Conservation (phyloP, 2,329 filamentous ascomycete genomes). For the Beauveria medogensis region DNA sequence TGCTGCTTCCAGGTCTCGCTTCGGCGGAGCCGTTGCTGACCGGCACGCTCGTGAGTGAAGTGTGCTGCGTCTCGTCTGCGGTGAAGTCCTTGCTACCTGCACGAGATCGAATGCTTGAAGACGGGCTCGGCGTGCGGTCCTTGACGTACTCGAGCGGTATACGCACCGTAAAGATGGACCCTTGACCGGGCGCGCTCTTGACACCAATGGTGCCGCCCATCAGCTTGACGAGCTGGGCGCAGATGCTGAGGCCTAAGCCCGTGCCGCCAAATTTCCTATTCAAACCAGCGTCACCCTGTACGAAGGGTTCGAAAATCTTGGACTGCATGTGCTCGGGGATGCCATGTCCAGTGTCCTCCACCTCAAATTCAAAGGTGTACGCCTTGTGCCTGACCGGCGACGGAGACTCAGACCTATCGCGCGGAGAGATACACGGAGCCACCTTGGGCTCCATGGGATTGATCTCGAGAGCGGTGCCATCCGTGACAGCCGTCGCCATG, state of each 20-base stretch:
- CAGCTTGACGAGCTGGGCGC: conserved; percentile 74
- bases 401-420: conserved; percentile 4
- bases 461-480: conserved; percentile 8
- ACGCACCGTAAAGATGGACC: conserved; percentile 73
- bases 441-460: conserved; percentile 9
- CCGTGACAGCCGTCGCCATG: background rate
- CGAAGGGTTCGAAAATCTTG: conserved; percentile 87
- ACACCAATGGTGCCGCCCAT: conserved; percentile 75
- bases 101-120: conserved; percentile 26
- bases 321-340: conserved; percentile 71
- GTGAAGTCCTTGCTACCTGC: conserved; percentile 36
- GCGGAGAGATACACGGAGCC: background rate
- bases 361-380: conserved; percentile 79
- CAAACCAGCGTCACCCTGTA: conserved; percentile 85
- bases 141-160: conserved; percentile 74
- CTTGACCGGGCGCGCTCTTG: conserved; percentile 62
- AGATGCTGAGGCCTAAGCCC: conserved; percentile 81
- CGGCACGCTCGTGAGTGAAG: conserved; percentile 11
- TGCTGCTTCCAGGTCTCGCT: background rate
- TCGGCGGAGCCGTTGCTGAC: background rate
- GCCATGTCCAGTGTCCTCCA: conserved; percentile 80
- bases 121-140: conserved; percentile 41
- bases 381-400: conserved; percentile 40
- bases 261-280: conserved; percentile 89
- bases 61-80: background rate